Evolutionary conservation across 2,329 filamentous ascomycete species (phyloP), one percentile per base, ranked within the genome.

Genomic region (Fusarium sp.): DNA sequence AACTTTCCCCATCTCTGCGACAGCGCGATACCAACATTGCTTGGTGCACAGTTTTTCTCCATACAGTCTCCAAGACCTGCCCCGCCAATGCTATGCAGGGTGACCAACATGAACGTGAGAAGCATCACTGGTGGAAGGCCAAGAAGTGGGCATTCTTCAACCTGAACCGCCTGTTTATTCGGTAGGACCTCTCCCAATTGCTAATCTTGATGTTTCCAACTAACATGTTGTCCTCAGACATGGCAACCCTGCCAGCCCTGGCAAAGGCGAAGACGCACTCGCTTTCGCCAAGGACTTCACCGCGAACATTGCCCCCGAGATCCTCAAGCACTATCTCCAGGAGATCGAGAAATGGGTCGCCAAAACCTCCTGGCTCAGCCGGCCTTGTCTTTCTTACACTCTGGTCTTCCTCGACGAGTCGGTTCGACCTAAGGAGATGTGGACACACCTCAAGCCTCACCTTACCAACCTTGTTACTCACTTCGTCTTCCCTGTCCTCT

Each of bases 71-170:
- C 71, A 98, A 98, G 80, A 83, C 90, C 21, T 89, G 92, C 35
- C 96, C 96, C 6, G 86, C 91, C 56, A 89, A 85, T 71, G 91
- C 94, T 35, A 90, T 98, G 86, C 93, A 96, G 62, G 92, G 92
- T 63, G 93, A 90, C 60, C 82, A 91, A 51, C 89, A 93, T 59
- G 95, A 98, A 76, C 89, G 96, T 58, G 96, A 98, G 80, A 88
- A 91, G 74, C 94, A 97, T 77, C 94, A 97, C 79, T 99, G 96
- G 95, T 99, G 95, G 95, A 99, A 98, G 84, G 92, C 94, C 67
- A 98, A 98, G 89, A 99, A 99, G 81, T 98, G 96, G 96, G 92
- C 95, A 15, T 99, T 97, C 80, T 97, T 96, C 75, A 98, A 98
- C 80, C 82, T 99, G 72, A 99, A 99, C 82, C 88, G 96, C 66